Conservation (phyloP, 2,329 filamentous ascomycete species). For the Fusarium sp. region DNA sequence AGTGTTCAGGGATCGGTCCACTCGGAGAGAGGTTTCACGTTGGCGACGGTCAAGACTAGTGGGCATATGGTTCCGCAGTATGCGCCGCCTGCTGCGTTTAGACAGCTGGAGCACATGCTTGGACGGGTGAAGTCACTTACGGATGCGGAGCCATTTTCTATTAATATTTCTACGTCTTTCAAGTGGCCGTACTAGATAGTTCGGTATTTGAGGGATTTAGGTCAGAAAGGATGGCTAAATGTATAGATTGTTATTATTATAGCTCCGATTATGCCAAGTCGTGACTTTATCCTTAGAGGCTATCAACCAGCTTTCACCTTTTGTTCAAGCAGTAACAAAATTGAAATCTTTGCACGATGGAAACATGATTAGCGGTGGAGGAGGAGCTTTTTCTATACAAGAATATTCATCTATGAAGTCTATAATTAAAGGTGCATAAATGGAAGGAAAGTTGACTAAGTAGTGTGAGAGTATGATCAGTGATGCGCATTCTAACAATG, state of each 20-base stretch:
- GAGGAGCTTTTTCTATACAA: fast-evolving
- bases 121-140: slow-evolving; percentile 11
- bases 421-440: background rate
- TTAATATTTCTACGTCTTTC: slow-evolving; percentile 17
- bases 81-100: slow-evolving; percentile 9
- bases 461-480: no score
- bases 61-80: slow-evolving; percentile 23
- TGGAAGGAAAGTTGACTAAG: no score
- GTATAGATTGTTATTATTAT: background rate
- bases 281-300: background rate
- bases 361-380: no score
- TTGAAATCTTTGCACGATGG: no score
- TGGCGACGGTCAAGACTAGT: slow-evolving; percentile 15
- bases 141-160: background rate
- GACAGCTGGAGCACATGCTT: slow-evolving; percentile 15
- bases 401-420: background rate
- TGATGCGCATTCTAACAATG: background rate
- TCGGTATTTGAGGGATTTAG: no score
- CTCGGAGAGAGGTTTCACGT: background rate
- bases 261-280: fast-evolving
- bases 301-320: no score
- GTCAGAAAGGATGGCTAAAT: background rate
- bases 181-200: slow-evolving; percentile 11
- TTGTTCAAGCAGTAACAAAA: no score
- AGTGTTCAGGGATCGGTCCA: slow-evolving; percentile 10